Evolutionary conservation across 805 yeast species (phyloP).

Genomic region (Pichia californica): DNA sequence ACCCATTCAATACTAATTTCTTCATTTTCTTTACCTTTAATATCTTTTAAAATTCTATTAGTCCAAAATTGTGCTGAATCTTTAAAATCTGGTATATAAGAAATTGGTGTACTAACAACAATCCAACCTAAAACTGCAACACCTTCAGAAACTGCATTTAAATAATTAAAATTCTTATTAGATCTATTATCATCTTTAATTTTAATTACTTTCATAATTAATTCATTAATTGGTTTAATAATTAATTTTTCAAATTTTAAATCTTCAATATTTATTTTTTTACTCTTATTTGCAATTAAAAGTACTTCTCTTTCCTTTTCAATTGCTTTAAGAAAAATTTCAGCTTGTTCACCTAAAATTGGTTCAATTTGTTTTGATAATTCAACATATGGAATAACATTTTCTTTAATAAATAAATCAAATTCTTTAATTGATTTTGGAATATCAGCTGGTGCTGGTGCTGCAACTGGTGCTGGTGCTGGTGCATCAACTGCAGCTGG

Average conservation of each 20-base stretch:
- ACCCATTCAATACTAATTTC: constrained; percentile 63
- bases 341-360: constrained; percentile 51
- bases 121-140: constrained; percentile 91
- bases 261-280: constrained; percentile 57
- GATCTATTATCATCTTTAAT: constrained; percentile 72
- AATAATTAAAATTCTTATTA: constrained; percentile 58
- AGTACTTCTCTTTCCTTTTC: constrained; percentile 54
- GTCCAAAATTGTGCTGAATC: constrained; percentile 95
- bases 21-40: constrained; percentile 52
- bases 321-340: constrained; percentile 45
- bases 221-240: constrained; percentile 60
- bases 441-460: constrained; percentile 18
- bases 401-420: constrained; percentile 44
- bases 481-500: constrained; percentile 8
- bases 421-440: constrained; percentile 47
- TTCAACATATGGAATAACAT: constrained; percentile 54
- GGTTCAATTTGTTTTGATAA: constrained; percentile 50
- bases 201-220: constrained; percentile 49
- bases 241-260: constrained; percentile 45
- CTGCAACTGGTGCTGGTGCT: constrained; percentile 10
- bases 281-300: constrained; percentile 49
- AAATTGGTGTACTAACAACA: constrained; percentile 65
- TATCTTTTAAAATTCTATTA: constrained; percentile 81
- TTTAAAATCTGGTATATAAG: constrained; percentile 71
- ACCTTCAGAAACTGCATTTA: constrained; percentile 85